Percentiles rank a stretch among this genome's conserved stretches.
Conservation (phyloP, 495 filamentous ascomycete genomes). For the Bathelium albidoporum region DNA sequence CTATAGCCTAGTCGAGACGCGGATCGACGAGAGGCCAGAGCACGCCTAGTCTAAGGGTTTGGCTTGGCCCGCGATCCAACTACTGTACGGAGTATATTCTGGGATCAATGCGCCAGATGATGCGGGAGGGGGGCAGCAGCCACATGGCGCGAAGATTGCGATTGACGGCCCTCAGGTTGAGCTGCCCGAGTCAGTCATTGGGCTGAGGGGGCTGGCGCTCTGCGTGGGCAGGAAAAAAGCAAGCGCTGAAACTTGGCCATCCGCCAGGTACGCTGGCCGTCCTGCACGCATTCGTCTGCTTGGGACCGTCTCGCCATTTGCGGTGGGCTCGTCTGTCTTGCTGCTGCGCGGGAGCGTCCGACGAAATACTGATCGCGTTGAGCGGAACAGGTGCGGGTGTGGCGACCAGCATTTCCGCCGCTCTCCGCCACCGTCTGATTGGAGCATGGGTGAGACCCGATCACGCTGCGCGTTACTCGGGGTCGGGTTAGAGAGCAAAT, state of each 20-base stretch:
- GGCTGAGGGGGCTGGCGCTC: not conserved
- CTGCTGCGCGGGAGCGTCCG: not conserved
- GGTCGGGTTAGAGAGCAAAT: not conserved
- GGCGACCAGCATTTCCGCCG: not conserved
- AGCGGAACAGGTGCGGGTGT: not conserved
- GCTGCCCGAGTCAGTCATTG: constrained; percentile 1
- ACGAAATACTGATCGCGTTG: not conserved
- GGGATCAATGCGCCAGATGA: not conserved
- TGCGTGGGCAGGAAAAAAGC: not conserved
- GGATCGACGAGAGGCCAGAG: not conserved
- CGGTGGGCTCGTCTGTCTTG: not conserved
- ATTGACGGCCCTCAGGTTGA: not conserved
- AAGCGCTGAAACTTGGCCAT: not conserved
- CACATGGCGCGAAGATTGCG: not conserved
- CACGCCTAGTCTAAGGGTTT: not conserved
- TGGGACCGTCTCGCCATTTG: too few species aligned
- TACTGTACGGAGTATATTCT: not conserved
- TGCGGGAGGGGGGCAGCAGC: constrained; percentile 1
- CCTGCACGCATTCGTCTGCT: not conserved
- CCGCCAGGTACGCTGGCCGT: not conserved
- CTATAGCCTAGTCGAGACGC: constrained; percentile 1
- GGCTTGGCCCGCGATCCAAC: not conserved
- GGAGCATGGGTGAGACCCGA: too few species aligned
- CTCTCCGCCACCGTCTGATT: not conserved
- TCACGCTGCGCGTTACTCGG: not conserved